These are phyloP conservation scores for Blastobotrys serpentis DNA, from an alignment of 1,139 yeast genomes.

Conservation along the genomic window DNA sequence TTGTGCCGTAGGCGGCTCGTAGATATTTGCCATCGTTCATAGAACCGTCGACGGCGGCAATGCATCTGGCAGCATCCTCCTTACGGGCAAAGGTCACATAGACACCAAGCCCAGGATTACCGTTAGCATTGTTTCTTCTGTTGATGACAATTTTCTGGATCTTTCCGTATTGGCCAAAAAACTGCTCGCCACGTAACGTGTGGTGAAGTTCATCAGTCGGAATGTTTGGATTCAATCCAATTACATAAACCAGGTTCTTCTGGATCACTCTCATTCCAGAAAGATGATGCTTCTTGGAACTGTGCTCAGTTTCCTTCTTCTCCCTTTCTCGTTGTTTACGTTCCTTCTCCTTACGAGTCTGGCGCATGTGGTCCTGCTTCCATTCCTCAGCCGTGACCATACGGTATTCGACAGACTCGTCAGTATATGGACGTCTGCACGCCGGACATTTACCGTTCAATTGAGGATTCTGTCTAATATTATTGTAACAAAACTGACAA, in stretches of 20 bases:
- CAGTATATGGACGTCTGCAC: slow-evolving; percentile 91
- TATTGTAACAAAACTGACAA: slow-evolving; percentile 97
- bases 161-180: slow-evolving; percentile 97
- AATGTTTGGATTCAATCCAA: slow-evolving; percentile 90
- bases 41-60: slow-evolving; percentile 91
- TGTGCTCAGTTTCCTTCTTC: slow-evolving; percentile 81
- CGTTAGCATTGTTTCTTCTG: slow-evolving; percentile 54
- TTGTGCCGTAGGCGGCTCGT: slow-evolving; percentile 98
- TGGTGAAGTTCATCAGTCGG: slow-evolving; percentile 86
- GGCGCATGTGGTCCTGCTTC: slow-evolving; percentile 66
- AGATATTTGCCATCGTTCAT: slow-evolving; percentile 80
- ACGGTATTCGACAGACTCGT: slow-evolving; percentile 85
- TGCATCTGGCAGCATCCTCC: slow-evolving; percentile 93
- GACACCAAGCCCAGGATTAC: slow-evolving; percentile 84
- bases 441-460: slow-evolving; percentile 97
- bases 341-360: slow-evolving; percentile 79
- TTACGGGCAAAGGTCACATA: slow-evolving; percentile 90
- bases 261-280: slow-evolving; percentile 98
- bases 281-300: slow-evolving; percentile 72
- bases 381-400: slow-evolving; percentile 80
- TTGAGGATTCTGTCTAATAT: slow-evolving; percentile 92
- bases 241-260: slow-evolving; percentile 93
- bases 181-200: slow-evolving; percentile 82
- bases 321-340: slow-evolving; percentile 89
- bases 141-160: slow-evolving; percentile 93